A percentile compares a stretch with the other conserved stretches of the same genome.
phyloP scores from a whole-genome alignment of 345 rosid species.

The Dimocarpus longan region DNA sequence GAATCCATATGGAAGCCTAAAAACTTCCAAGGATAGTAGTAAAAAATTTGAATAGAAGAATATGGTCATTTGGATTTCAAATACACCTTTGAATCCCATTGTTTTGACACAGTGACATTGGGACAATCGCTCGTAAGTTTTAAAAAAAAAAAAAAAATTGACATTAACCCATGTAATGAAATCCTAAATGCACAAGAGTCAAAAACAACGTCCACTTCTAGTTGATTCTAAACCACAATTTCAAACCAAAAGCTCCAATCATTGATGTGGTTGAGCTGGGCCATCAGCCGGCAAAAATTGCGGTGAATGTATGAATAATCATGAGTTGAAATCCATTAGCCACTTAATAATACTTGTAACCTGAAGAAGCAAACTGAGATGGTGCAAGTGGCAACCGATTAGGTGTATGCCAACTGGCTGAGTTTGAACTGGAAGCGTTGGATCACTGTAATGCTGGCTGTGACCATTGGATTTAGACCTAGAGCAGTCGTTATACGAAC shows the following conservation, averaged over 20 bases:
- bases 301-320: too few relatives aligned
- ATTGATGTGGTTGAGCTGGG: background rate
- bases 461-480: slow-evolving; percentile 62
- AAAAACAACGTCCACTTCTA: slow-evolving; percentile 17
- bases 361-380: slow-evolving; percentile 41
- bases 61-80: slow-evolving; percentile 31
- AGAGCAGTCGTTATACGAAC: slow-evolving; percentile 27
- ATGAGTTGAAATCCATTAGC: background rate
- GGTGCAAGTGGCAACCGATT: slow-evolving; percentile 67
- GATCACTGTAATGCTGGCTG: slow-evolving; percentile 54
- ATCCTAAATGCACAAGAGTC: slow-evolving; percentile 31
- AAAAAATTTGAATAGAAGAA: slow-evolving; percentile 22
- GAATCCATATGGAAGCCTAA: background rate
- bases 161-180: slow-evolving; percentile 15
- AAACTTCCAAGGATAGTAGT: background rate
- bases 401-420: slow-evolving; percentile 71
- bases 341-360: slow-evolving; percentile 27
- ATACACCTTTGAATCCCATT: slow-evolving; percentile 26
- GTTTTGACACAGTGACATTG: slow-evolving; percentile 12
- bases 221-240: slow-evolving; percentile 4
- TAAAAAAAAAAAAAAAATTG: slow-evolving; percentile 1
- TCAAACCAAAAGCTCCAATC: slow-evolving; percentile 15
- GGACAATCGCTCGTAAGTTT: slow-evolving; percentile 8
- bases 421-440: slow-evolving; percentile 49
- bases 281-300: too few relatives aligned